Conservation (phyloP, 2,329 filamentous ascomycete genomes). For the Fulvia fulva region DNA sequence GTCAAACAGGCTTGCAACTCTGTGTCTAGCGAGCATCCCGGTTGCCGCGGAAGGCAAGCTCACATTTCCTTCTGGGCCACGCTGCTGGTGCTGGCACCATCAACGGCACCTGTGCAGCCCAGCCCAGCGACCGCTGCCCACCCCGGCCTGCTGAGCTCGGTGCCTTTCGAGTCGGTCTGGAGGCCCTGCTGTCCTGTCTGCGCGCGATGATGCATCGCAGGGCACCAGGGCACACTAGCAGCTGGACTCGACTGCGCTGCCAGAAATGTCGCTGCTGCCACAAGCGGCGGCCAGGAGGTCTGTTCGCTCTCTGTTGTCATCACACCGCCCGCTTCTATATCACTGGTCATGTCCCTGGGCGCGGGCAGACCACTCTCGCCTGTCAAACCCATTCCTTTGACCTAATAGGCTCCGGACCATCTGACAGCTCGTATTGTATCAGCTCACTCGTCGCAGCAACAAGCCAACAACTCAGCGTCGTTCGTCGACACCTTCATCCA, state of each 20-base stretch:
- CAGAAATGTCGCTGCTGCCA: background rate
- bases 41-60: constrained; percentile 16
- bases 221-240: constrained; percentile 11
- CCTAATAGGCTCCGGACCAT: constrained; percentile 18
- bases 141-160: constrained; percentile 1
- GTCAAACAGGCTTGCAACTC: constrained; percentile 2
- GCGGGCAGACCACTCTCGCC: constrained; percentile 17
- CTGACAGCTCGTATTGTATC: constrained; percentile 4
- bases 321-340: constrained; percentile 24
- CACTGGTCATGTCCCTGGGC: constrained; percentile 16
- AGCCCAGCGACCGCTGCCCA: background rate
- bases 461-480: constrained; percentile 7
- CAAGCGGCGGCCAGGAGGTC: constrained; percentile 7
- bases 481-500: background rate
- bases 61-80: constrained; percentile 7
- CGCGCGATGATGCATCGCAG: constrained; percentile 22
- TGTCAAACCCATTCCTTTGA: constrained; percentile 10
- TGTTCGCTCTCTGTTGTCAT: constrained; percentile 16
- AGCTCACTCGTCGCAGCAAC: background rate
- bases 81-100: constrained; percentile 6
- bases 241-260: background rate
- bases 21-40: constrained; percentile 7
- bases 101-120: background rate
- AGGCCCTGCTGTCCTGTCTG: constrained; percentile 3
- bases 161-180: constrained; percentile 9